Evolutionary conservation across 2,329 filamentous ascomycete species (phyloP), one percentile per base, ranked within the genome.

Genomic region (Hypomyces perniciosus): DNA sequence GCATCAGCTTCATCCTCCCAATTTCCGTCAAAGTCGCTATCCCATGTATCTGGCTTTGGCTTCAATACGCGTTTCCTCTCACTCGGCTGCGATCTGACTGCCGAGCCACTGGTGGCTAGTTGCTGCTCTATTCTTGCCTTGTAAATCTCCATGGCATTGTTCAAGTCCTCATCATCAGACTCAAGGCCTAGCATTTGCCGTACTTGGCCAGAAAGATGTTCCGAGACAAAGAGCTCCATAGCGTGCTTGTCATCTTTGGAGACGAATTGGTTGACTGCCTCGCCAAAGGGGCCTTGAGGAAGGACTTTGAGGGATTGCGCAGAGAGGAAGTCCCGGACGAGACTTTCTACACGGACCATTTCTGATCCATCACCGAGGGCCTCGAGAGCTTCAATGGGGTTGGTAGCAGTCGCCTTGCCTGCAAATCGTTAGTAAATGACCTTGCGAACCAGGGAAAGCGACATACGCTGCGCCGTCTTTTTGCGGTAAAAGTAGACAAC

Each of bases 221-320:
- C 84, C 26, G 79, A 80, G 8, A 92, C 84, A 59, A 92, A 92
- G 40, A 83, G 74, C 62, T 91, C 84, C 84, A 97, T 90, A 3
- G 90, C 90, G 60, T 93, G 85, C 64, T 91, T 95, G 71, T 99
- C 93, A 58, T 96, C 90, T 59, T 97, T 97, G 65, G 91, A 85
- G 28, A 99, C 90, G 61, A 93, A 99, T 54, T 95, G 88, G 43
- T 84, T 85, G 5, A 99, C 90, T 0, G 93, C 93, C 62, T 97
- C 91, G 12, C 90, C 88, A 62, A 99, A 96, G 0, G 86, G 87
- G 30, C 91, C 93, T 61, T 96, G 89, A 0, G 93, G 93, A 0
- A 99, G 77, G 44, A 99, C 93, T 52, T 91, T 95, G 31, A 99
- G 80, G 0, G 89, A 91, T 62, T 97, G 91, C 0, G 88, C 87